These are phyloP conservation scores for Diospyros kaki DNA, from an alignment of 148 eudicot genomes.

Conservation along the genomic window DNA sequence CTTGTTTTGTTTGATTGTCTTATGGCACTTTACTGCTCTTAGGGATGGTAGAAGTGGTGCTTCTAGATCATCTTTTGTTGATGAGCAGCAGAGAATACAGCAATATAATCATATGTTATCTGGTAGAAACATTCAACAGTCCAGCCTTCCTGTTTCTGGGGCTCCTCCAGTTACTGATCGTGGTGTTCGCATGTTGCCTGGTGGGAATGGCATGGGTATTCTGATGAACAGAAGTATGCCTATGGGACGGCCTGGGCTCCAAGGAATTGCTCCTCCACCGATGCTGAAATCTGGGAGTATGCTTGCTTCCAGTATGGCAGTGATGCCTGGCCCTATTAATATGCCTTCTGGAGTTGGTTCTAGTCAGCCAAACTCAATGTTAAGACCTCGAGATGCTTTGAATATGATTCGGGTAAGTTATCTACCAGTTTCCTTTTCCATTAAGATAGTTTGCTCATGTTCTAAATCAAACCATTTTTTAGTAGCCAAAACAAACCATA, in stretches of 20 bases:
- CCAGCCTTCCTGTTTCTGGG: conserved; percentile 52
- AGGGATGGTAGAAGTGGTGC: conserved; percentile 68
- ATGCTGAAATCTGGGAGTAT: conserved; percentile 62
- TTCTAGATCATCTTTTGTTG: conserved; percentile 61
- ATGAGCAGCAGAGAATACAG: conserved; percentile 80
- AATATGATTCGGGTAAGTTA: conserved; percentile 66
- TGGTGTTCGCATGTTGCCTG: conserved; percentile 57
- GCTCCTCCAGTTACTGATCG: conserved; percentile 62
- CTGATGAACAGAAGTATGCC: conserved; percentile 56
- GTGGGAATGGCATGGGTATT: conserved; percentile 59
- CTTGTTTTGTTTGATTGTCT: background rate
- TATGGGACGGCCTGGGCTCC: conserved; percentile 64
- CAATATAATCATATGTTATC: conserved; percentile 63
- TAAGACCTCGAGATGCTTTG: conserved; percentile 67
- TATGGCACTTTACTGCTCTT: conserved; percentile 2
- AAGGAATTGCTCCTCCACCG: conserved; percentile 56
- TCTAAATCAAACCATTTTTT: too few species aligned
- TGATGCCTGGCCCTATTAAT: conserved; percentile 42
- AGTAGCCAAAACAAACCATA: too few species aligned
- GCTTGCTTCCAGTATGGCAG: conserved; percentile 46
- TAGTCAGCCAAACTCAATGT: conserved; percentile 59
- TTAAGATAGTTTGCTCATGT: too few species aligned
- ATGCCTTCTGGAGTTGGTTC: conserved; percentile 59
- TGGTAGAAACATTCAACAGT: conserved; percentile 60
- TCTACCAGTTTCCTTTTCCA: background rate